Base-by-base conservation (phyloP, 345 rosid genomes). In the Salix suchowensis region DNA sequence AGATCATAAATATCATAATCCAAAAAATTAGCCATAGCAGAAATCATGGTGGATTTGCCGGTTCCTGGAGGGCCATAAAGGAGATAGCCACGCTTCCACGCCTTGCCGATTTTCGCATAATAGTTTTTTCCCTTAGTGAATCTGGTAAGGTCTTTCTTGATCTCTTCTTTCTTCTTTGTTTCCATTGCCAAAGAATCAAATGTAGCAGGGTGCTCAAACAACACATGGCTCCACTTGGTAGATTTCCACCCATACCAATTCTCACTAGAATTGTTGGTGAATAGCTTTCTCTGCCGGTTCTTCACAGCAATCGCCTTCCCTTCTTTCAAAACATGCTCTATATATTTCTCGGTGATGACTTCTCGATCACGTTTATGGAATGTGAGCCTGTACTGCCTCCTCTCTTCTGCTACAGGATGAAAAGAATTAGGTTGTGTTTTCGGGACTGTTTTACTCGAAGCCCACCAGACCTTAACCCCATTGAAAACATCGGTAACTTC, bases 1-100 rank as follows among this genome's bases (percentile, higher is more conserved):
- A 75, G 72, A 75, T 67, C 78, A 67, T 76, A 80, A 9, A 83
- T 9, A 61, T 83, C 81, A 60, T 76, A 83, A 65, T 77, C 77
- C 55, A 77, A 76, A 64, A 89, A 77, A 74, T 91, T 91, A 7
- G 93, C 96, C 91, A 91, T 88, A 42, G 96, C 93, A 0, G 96
- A 93, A 44, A 91, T 88, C 81, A 91, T 65, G 67, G 93, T 91
- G 9, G 96, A 89, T 83, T 91, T 88, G 4, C 96, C 96, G 0
- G 96, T 89, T 0, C 93, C 96, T 0, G 96, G 96, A 50, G 93
- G 96, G n/a, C 96, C 93, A 65, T 89, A 89, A 52, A 91, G 68
- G 77, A 91, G 78, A 81, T 91, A 91, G n/a, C 96, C 91, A 0
- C 94, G 79, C 50, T 91, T 91, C 94, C 96, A 91, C 4, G 94